Evolutionary conservation across 768 basidiomycete genomes (phyloP), one percentile per base, ranked within the genome.

Genomic region (Tubosaeta sp.): DNA sequence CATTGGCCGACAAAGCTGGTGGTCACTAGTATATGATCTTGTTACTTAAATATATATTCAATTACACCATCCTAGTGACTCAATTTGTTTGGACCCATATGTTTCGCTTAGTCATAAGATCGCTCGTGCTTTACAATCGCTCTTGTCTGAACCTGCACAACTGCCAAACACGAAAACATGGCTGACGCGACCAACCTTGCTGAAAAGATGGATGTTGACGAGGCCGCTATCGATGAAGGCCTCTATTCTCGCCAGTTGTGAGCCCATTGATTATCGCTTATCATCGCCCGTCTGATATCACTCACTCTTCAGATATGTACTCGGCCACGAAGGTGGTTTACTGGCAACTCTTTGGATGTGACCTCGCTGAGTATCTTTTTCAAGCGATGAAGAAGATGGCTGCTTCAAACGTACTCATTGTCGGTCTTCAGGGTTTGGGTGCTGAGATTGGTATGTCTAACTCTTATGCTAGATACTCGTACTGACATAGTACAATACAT

Each of bases 301-400:
- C 59, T 46, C 49, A 44, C 46, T 57, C 38, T 42, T 52, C 53
- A 90, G 92, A 59, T 97, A 98, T 68, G 94, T 98, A 10, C 82
- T 98, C 24, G 94, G 94, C 27, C 93, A 97, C 68, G 94, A 97
- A 81, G 94, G 94, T 91, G 48, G 40, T 47, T 12, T 25, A 4
- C 10, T 19, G 32, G 12, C 45, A 25, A 40, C 29, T n/a, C 29
- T 24, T 25, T 41, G 16, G 30, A 44, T 21, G 19, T n/a, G 45
- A 21, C 3, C 14, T 61, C 21, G 40, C 56, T 69, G 44, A 72
- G 29, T 9, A 19, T 27, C n/a, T 40, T 24, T 41, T n/a, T 11
- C 8, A 59, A 97, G 95, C 95, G 40, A 98, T 98, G 96, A 96
- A 96, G 78, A 87, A 86, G 65, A 98, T 99, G 96, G 95, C 96